Base-by-base conservation (phyloP, 306 rosid genomes). In the Canavalia gladiata region DNA sequence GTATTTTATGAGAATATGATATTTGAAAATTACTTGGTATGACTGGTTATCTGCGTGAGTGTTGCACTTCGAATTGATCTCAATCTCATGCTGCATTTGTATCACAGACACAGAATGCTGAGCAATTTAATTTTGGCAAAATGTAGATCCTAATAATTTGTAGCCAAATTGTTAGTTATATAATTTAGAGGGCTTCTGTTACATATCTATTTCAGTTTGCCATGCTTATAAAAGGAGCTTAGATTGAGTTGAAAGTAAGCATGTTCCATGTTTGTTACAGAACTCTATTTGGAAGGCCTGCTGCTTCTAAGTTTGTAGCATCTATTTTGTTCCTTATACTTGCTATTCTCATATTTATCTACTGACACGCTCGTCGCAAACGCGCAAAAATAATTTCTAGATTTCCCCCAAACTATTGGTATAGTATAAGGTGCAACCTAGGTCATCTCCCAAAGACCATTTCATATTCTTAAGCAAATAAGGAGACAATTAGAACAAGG, bases 21-120 rank as follows among this genome's bases (percentile, higher is more conserved):
- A 12, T 30, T 34, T 37, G 71, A 67, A 72, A 65, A 9, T 35
- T 34, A 54, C 60, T 28, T 51, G 60, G 58, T 37, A 29, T 10
- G 55, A 6, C 31, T 12, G 49, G 9, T 79, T 52, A 57, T 55
- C 73, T 49, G 2, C 12, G 46, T 31, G 9, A 65, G 72, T 72
- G 37, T 42, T 47, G 7, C 54, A 25, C 62, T 68, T 62, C 66
- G 49, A 67, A 72, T 74, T 39, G 74, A 50, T 68, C 76, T 10
- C 54, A 71, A 50, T 68, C 76, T n/a, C 54, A 64, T 49, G 58
- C 67, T 80, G 39, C 82, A 54, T 18, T 81, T 65, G 63, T 49
- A 56, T 77, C 35, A 52, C 6, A 30, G 47, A 51, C 34, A 52
- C 3, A 10, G 47, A 59, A 69, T 58, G 42, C 77, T 72, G 37